Evolutionary conservation across 1,139 yeast species (phyloP), one percentile per base, ranked within the genome.

Genomic region (Saccharomyces hybrid): DNA sequence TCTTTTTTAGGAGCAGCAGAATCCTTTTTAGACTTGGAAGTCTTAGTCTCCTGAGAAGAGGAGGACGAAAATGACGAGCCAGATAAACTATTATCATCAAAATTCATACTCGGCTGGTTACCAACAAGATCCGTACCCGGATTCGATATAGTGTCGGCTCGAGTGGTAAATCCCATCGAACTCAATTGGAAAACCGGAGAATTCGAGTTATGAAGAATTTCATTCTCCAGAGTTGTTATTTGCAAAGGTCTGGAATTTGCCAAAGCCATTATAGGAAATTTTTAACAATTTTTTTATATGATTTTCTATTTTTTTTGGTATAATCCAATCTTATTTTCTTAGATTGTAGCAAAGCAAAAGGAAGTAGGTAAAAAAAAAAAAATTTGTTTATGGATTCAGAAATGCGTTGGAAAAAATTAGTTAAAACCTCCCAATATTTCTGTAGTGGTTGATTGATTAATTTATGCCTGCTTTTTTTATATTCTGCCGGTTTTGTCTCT

Each of bases 221-320:
- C 72, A 53, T 61, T 63, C 52, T 68, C 70, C 56, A 63, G 57
- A 6, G 65, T 63, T 47, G 69, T 67, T 47, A 68, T 60, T 42
- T 60, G 63, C 23, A 68, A 55, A 3, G 71, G 71, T 59, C 70
- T 66, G 30, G 71, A 62, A 54, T 70, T 69, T 16, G 73, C 64
- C 54, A 69, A 62, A 47, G 73, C 73, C 73, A 70, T 70, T 25
- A 26, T 56, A 31, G 34, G 34, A 31, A 1, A 31, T 31, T 31
- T 31, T 31, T 2, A 31, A 31, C 14, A 11, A 31, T 11, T 31
- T 31, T 31, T 31, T 31, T 31, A 31, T 31, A 31, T 31, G 34
- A 31, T 31, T 31, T 31, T 31, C 34, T 31, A 31, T 31, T 31
- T 31, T 30, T 31, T 31, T 31, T 31, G 34, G 34, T 31, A 34